phyloP scores from a whole-genome alignment of 1,139 yeast genomes.

The Zygosaccharomyces pseudobailii region DNA sequence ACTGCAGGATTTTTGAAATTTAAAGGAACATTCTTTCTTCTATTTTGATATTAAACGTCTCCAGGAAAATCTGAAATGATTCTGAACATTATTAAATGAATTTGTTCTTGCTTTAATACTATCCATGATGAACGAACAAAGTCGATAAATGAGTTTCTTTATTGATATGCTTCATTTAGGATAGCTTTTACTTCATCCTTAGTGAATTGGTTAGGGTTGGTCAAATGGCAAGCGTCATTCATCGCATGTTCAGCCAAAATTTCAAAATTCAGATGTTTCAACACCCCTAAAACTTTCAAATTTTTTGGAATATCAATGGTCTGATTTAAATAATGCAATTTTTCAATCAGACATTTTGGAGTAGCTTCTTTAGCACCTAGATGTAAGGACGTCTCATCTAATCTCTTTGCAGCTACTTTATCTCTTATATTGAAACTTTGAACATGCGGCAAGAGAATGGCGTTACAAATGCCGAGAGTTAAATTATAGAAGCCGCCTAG shows the following conservation, averaged over 20 bases:
- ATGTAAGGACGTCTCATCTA: constrained; percentile 18
- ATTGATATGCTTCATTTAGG: constrained; percentile 18
- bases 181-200: constrained; percentile 21
- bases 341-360: constrained; percentile 15
- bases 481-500: constrained; percentile 23
- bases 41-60: too few species aligned
- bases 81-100: too few species aligned
- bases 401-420: constrained; percentile 12
- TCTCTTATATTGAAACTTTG: constrained; percentile 16
- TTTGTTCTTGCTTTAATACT: too few species aligned
- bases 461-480: constrained; percentile 24
- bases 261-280: constrained; percentile 19
- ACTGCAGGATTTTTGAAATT: too few species aligned
- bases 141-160: too few species aligned
- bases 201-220: constrained; percentile 21
- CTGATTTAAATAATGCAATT: constrained; percentile 14
- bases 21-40: too few species aligned
- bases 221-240: constrained; percentile 21
- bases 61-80: too few species aligned
- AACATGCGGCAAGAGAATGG: constrained; percentile 21
- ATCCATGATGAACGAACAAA: too few species aligned
- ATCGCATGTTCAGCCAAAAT: constrained; percentile 20
- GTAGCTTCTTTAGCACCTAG: constrained; percentile 12
- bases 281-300: constrained; percentile 20
- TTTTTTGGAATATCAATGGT: constrained; percentile 18